Percentiles rank a stretch among this genome's conserved stretches.
phyloP scores from a whole-genome alignment of 2,329 filamentous ascomycete species.

The Cladophialophora yegresii region DNA sequence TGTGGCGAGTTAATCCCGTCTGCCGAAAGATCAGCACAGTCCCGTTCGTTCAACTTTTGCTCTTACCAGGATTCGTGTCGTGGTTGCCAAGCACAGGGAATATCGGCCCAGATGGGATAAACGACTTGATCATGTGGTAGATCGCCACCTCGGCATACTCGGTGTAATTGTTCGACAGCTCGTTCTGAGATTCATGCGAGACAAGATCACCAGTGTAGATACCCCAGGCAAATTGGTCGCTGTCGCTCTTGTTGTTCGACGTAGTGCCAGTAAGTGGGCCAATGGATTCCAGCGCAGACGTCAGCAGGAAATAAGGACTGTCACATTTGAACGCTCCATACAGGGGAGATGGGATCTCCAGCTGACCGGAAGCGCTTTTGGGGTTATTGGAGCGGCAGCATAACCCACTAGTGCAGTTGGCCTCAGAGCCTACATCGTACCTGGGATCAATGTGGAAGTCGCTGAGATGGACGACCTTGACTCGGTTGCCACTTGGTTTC shows the following conservation, averaged over 20 bases:
- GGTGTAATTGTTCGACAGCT: slow-evolving; percentile 56
- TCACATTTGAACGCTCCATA: slow-evolving; percentile 61
- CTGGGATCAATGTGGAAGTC: slow-evolving; percentile 60
- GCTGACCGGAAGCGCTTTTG: slow-evolving; percentile 40
- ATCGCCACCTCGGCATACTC: slow-evolving; percentile 58
- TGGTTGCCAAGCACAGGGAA: slow-evolving; percentile 62
- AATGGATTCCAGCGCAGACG: slow-evolving; percentile 59
- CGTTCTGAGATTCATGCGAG: slow-evolving; percentile 56
- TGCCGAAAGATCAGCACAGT: background rate
- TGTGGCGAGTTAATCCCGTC: slow-evolving; percentile 57
- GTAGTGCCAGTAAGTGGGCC: slow-evolving; percentile 59
- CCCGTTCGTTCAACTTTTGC: background rate
- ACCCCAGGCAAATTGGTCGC: slow-evolving; percentile 52
- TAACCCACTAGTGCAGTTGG: slow-evolving; percentile 54
- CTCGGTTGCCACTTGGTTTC: slow-evolving; percentile 54
- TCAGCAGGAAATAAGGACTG: slow-evolving; percentile 59
- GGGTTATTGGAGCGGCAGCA: slow-evolving; percentile 54
- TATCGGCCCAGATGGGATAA: slow-evolving; percentile 56
- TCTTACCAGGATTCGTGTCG: slow-evolving; percentile 53
- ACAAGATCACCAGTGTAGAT: slow-evolving; percentile 61
- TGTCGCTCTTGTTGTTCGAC: slow-evolving; percentile 43
- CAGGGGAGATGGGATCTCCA: slow-evolving; percentile 53
- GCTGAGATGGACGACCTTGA: slow-evolving; percentile 59
- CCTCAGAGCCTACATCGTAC: slow-evolving; percentile 57
- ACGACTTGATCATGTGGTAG: slow-evolving; percentile 58